Conservation (phyloP, 1,284 basidiomycete genomes). For the Austroboletus novae-zelandiae region DNA sequence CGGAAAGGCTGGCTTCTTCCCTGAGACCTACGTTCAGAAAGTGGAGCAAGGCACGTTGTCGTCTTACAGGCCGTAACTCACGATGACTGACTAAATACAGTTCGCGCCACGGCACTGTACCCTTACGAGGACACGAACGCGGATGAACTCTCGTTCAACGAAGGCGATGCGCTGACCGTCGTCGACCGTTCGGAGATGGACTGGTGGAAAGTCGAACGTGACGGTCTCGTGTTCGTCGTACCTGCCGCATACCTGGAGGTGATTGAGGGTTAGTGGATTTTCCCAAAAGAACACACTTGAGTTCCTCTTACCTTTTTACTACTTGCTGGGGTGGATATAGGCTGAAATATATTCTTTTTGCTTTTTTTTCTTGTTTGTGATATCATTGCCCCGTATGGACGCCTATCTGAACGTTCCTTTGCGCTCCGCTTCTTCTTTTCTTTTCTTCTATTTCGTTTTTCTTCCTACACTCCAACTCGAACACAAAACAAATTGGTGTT, state of each 20-base stretch:
- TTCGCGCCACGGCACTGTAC: conserved; percentile 76
- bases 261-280: conserved; percentile 77
- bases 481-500: conserved; percentile 4
- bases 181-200: conserved; percentile 79
- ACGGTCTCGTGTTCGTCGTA: conserved; percentile 81
- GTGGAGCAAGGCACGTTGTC: conserved; percentile 57
- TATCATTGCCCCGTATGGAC: conserved; percentile 24
- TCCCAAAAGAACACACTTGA: conserved; percentile 35
- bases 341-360: conserved; percentile 66
- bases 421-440: conserved; percentile 13
- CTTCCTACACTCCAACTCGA: background rate
- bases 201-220: conserved; percentile 93
- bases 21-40: conserved; percentile 83
- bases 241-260: conserved; percentile 87
- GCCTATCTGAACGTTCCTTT: conserved; percentile 26
- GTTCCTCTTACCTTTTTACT: conserved; percentile 53
- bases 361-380: conserved; percentile 51
- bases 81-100: conserved; percentile 31
- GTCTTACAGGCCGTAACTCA: background rate
- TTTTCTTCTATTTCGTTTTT: background rate
- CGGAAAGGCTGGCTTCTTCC: conserved; percentile 85
- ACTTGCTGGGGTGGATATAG: conserved; percentile 49
- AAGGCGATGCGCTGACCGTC: conserved; percentile 75
- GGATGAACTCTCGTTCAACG: conserved; percentile 81
- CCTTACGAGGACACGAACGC: conserved; percentile 66